Evolutionary conservation across 305 asterid species (phyloP).

Genomic region (Solanum hybrid): DNA sequence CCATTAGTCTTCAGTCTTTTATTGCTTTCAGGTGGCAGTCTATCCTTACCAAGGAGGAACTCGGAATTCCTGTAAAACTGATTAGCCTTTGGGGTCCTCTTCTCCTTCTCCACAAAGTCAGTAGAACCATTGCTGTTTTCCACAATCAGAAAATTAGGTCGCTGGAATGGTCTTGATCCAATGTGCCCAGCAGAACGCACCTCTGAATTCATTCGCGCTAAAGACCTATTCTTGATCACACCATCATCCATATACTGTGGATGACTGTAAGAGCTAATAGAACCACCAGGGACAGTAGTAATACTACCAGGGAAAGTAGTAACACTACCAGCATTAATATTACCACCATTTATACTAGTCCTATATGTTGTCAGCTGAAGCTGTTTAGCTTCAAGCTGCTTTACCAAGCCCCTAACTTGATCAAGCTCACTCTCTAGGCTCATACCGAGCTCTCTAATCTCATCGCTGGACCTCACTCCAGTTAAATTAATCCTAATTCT

Average conservation of each 20-base stretch:
- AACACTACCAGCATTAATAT: constrained; percentile 4
- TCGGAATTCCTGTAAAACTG: constrained; percentile 72
- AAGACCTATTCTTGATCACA: constrained; percentile 7
- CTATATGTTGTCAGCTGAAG: constrained; percentile 12
- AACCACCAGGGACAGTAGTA: constrained; percentile 6
- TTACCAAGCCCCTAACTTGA: constrained; percentile 20
- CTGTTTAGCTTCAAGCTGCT: constrained; percentile 22
- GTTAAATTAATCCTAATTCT: constrained; percentile 21
- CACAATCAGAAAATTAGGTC: constrained; percentile 51
- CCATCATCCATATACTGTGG: neutral
- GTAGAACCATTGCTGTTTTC: constrained; percentile 32
- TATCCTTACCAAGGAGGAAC: constrained; percentile 79
- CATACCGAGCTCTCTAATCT: constrained; percentile 19
- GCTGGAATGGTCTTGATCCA: constrained; percentile 46
- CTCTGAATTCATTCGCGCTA: constrained; percentile 48
- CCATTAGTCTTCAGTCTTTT: constrained; percentile 49
- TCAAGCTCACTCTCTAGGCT: constrained; percentile 22
- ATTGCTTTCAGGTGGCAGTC: constrained; percentile 65
- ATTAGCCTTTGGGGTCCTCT: constrained; percentile 91
- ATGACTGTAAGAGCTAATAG: constrained; percentile 2
- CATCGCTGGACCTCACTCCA: constrained; percentile 9
- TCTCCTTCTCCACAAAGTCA: constrained; percentile 69
- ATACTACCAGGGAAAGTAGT: constrained; percentile 1
- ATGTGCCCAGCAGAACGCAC: constrained; percentile 31
- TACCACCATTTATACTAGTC: constrained; percentile 13